Conservation (phyloP, 208 protist genomes). For the Wallacemonas sp. region DNA sequence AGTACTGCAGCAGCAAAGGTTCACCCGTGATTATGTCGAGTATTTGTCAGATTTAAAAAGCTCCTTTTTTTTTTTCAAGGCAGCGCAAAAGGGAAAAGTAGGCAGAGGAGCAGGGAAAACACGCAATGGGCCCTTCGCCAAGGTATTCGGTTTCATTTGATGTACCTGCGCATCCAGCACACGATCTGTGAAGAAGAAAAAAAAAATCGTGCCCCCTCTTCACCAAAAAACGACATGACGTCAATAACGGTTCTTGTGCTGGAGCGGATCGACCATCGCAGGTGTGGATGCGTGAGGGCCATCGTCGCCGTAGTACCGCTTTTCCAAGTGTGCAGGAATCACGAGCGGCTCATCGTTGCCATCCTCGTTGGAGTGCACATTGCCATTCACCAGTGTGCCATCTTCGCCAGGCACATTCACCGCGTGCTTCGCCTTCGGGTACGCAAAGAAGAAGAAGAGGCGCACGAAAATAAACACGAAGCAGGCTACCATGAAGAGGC, state of each 20-base stretch:
- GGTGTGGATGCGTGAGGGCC: neutral
- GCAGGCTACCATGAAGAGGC: slow-evolving; percentile 52
- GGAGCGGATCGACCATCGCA: slow-evolving; percentile 1
- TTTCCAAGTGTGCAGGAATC: neutral
- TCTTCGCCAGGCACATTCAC: neutral
- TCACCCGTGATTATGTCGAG: too few species aligned
- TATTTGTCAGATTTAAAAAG: too few species aligned
- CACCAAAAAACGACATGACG: too few species aligned
- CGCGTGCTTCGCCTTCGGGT: slow-evolving; percentile 12
- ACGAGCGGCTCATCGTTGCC: neutral
- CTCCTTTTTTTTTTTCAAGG: too few species aligned
- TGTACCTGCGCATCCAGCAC: too few species aligned
- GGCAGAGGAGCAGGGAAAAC: too few species aligned
- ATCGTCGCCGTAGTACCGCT: neutral
- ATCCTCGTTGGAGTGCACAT: neutral
- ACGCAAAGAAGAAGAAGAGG: slow-evolving; percentile 43
- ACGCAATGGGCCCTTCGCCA: too few species aligned
- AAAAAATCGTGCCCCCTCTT: too few species aligned
- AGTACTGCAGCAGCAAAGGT: too few species aligned
- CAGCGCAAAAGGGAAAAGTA: too few species aligned
- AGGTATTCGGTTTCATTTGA: too few species aligned
- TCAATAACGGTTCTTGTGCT: slow-evolving; percentile 1
- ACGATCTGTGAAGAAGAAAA: too few species aligned
- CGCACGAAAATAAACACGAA: slow-evolving; percentile 63
- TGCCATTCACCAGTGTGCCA: neutral